phyloP scores from a whole-genome alignment of 73 alveolate species.

The Paramecium sonneborni region DNA sequence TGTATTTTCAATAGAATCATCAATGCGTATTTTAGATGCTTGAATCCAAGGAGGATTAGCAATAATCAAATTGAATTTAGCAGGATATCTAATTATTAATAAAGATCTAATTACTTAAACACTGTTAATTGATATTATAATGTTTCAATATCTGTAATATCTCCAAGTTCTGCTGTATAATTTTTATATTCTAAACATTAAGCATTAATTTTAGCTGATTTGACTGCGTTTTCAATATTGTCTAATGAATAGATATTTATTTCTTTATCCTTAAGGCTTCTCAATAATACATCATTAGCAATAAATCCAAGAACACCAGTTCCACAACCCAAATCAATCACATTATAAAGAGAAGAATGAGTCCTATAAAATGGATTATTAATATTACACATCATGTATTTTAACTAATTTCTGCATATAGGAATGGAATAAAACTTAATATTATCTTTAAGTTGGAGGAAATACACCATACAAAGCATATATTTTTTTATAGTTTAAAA shows the following conservation, averaged over 20 bases:
- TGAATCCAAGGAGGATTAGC: slow-evolving; percentile 75
- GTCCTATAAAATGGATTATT: neutral
- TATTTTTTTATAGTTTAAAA: slow-evolving; percentile 57
- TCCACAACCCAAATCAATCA: slow-evolving; percentile 75
- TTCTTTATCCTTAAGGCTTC: slow-evolving; percentile 37
- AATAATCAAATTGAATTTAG: slow-evolving; percentile 54
- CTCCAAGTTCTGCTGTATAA: slow-evolving; percentile 45
- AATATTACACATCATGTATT: slow-evolving; percentile 23
- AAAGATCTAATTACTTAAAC: neutral
- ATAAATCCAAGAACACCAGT: slow-evolving; percentile 71
- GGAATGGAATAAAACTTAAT: slow-evolving; percentile 1
- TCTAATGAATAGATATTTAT: slow-evolving; percentile 59
- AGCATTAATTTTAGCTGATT: slow-evolving; percentile 69
- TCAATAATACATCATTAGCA: slow-evolving; percentile 42
- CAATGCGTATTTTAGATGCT: slow-evolving; percentile 39
- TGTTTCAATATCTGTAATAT: neutral
- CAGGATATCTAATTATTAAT: slow-evolving; percentile 23
- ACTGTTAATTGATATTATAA: slow-evolving; percentile 39
- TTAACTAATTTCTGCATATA: slow-evolving; percentile 36
- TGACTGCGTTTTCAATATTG: slow-evolving; percentile 66
- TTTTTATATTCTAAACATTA: slow-evolving; percentile 37
- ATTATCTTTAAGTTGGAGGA: slow-evolving; percentile 69
- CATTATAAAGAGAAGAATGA: slow-evolving; percentile 29
- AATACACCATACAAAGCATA: slow-evolving; percentile 71
- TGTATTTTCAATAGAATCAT: slow-evolving; percentile 63